Base-by-base conservation (phyloP, 1,284 basidiomycete genomes). In the Trichosporon ovoides region DNA sequence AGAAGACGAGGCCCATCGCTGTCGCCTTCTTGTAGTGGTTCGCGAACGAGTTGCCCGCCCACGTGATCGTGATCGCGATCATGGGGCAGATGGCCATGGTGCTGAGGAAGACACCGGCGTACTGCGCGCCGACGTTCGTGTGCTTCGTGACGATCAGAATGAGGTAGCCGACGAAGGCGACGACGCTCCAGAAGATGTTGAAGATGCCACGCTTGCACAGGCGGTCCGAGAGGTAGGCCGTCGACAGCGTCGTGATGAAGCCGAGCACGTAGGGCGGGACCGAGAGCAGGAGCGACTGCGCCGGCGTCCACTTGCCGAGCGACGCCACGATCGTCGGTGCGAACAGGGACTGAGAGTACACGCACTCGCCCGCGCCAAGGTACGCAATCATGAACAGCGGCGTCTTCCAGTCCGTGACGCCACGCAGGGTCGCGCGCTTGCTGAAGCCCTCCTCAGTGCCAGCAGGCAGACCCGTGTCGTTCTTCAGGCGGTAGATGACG, bases 1-100 rank as follows among this genome's bases (percentile, higher is more conserved):
- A 75, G 68, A 80, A 80, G 52, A 79, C 73, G 54, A 80, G 62
- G 3, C 78, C 78, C 77, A 80, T 80, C 2, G 73, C 73, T 1
- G 76, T 69, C 9, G 76, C 78, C 37, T 76, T 68, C 56, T 68
- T 72, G 64, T 75, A 75, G 57, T 75, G 72, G 62, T 73, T 77
- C 14, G 60, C 70, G 62, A 73, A 78, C 38, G 75, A 77, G 59
- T 73, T 74, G 14, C 75, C 78, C 12, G 75, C 70, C 73, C 77
- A 80, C 3, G 76, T 69, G 60, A 81, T 80, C 33, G 73, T 74
- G 14, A 70, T 75, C 11, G 77, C 73, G 59, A 79, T 80, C 31
- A 71, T 69, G 7, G 78, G 77, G 9, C 71, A 76, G 31, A 75
- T 71, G 7, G 74, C 60, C 13, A 67, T 70, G n/a, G 77, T 74